Evolutionary conservation across 768 basidiomycete species (phyloP).

Genomic region (Ramaria sp.): DNA sequence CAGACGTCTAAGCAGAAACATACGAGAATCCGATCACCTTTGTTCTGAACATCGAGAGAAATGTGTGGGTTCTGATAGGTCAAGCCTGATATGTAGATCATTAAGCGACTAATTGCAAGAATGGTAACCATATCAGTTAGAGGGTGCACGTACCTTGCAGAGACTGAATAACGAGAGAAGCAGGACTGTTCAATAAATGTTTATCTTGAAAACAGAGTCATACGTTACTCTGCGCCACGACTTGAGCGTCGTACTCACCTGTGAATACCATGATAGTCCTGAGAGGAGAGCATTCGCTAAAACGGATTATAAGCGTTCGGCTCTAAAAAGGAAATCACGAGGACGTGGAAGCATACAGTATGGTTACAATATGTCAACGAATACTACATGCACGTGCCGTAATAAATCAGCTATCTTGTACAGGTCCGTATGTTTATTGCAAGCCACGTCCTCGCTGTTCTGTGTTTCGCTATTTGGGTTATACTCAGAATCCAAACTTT

Average conservation of each 20-base stretch:
- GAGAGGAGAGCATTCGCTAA: neutral
- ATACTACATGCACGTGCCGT: too few species aligned
- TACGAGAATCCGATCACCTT: slow-evolving; percentile 35
- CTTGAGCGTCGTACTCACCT: neutral
- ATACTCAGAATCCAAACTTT: neutral
- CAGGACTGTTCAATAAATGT: slow-evolving; percentile 69
- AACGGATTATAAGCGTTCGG: neutral
- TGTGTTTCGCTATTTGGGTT: neutral
- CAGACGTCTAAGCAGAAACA: slow-evolving; percentile 5
- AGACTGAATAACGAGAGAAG: slow-evolving; percentile 66
- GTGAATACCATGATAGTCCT: slow-evolving; percentile 3
- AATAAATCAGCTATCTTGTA: too few species aligned
- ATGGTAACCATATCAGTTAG: neutral
- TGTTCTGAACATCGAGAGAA: slow-evolving; percentile 57
- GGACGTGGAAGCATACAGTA: too few species aligned
- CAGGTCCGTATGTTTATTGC: too few species aligned
- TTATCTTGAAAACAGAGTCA: slow-evolving; percentile 29
- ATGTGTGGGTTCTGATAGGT: slow-evolving; percentile 53
- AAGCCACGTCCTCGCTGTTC: too few species aligned
- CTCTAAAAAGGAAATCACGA: neutral
- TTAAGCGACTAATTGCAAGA: too few species aligned
- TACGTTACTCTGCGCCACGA: neutral
- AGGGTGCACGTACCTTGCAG: slow-evolving; percentile 46
- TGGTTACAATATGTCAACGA: too few species aligned
- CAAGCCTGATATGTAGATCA: neutral